These are phyloP conservation scores for Lentinula guzmanii DNA, from an alignment of 768 basidiomycete genomes.

Conservation along the genomic window DNA sequence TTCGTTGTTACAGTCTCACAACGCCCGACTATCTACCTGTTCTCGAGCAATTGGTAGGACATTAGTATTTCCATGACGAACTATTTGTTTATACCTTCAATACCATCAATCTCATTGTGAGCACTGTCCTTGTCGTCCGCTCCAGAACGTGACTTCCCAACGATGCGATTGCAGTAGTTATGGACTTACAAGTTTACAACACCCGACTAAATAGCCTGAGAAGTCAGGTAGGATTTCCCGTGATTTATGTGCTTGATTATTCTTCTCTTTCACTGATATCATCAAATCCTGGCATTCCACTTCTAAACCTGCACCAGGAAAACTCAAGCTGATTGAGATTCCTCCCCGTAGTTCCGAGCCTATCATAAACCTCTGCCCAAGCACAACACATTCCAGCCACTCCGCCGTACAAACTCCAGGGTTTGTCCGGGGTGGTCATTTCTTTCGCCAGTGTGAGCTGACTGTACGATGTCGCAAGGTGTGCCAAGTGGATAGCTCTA, in stretches of 20 bases:
- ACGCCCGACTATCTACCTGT: not conserved
- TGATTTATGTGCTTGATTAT: not conserved
- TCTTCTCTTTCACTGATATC: not conserved
- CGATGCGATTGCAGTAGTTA: too few relatives aligned
- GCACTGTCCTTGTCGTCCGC: too few relatives aligned
- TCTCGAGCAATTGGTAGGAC: constrained; percentile 1
- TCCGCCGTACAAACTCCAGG: constrained; percentile 56
- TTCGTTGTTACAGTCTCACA: constrained; percentile 4
- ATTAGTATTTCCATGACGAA: not conserved
- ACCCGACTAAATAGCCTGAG: too few relatives aligned
- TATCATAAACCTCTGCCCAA: constrained; percentile 37
- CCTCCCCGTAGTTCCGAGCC: constrained; percentile 5
- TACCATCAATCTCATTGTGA: not conserved
- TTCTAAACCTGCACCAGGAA: constrained; percentile 4
- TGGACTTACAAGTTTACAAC: too few relatives aligned
- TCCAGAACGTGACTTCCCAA: too few relatives aligned
- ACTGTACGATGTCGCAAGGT: constrained; percentile 31
- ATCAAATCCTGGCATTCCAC: constrained; percentile 8
- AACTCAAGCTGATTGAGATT: constrained; percentile 1
- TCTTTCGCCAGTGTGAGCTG: constrained; percentile 27
- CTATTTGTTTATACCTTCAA: not conserved
- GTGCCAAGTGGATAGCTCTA: constrained; percentile 43
- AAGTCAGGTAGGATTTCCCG: too few relatives aligned
- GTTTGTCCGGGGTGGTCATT: constrained; percentile 44
- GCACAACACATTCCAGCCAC: constrained; percentile 53